phyloP scores from a whole-genome alignment of 257 asterid species.

The Schizonepeta tenuifolia region DNA sequence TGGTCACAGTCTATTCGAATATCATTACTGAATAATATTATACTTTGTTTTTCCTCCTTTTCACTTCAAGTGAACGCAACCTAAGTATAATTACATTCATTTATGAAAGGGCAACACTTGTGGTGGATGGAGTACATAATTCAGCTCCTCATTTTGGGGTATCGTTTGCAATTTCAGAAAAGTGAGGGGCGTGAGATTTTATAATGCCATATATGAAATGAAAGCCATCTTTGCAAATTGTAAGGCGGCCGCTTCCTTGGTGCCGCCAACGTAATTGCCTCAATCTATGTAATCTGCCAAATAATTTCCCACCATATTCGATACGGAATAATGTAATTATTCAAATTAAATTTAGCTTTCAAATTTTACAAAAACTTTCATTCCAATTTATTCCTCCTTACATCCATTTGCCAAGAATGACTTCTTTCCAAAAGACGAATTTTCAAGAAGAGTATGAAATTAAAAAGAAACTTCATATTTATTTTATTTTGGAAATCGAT shows the following conservation, averaged over 20 bases:
- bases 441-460: neutral
- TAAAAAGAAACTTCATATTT: too few species aligned
- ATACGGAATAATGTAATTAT: neutral
- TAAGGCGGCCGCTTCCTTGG: neutral
- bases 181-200: neutral
- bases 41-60: too few species aligned
- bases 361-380: neutral
- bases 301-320: slow-evolving; percentile 5
- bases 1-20: too few species aligned
- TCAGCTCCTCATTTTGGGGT: neutral
- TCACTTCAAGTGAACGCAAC: too few species aligned
- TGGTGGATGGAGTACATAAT: too few species aligned
- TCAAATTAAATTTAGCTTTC: slow-evolving; percentile 6
- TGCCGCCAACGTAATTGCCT: slow-evolving; percentile 25
- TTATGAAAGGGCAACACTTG: too few species aligned
- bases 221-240: neutral
- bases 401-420: neutral
- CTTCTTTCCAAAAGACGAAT: neutral
- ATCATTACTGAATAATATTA: too few species aligned
- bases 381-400: neutral
- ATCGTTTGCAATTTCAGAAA: neutral
- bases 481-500: neutral
- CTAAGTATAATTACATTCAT: too few species aligned
- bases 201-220: neutral
- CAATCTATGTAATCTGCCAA: neutral